These are phyloP conservation scores for Crotalaria pallida DNA, from an alignment of 306 rosid species.

Conservation along the genomic window DNA sequence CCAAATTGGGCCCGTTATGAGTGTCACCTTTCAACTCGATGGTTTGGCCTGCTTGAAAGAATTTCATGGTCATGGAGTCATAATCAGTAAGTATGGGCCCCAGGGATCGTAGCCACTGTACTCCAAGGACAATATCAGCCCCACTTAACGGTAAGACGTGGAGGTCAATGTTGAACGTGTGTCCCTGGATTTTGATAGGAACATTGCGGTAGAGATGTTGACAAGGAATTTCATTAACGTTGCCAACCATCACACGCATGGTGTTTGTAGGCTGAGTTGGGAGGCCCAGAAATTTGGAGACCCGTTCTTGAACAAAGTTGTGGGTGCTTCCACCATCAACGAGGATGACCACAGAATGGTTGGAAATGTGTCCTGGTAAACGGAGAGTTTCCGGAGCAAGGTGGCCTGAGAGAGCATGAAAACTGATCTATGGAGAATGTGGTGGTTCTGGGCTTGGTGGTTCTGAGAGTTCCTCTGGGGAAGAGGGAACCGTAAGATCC, in stretches of 20 bases:
- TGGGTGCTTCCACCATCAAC: neutral
- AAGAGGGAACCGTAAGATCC: neutral
- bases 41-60: neutral
- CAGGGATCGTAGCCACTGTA: neutral
- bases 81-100: neutral
- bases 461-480: neutral
- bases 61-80: neutral
- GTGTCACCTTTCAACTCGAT: neutral
- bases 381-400: neutral
- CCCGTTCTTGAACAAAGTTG: neutral
- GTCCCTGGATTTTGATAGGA: neutral
- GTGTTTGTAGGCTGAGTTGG: neutral
- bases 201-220: fast-evolving
- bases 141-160: neutral
- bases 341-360: neutral
- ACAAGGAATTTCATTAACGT: neutral
- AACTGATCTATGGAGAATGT: neutral
- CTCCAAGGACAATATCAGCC: neutral
- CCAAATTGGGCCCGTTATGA: neutral
- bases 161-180: neutral
- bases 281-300: no score
- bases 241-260: neutral
- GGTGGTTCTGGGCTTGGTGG: neutral
- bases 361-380: neutral
- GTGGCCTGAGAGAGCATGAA: neutral